Percentiles rank a stretch among this genome's conserved stretches.
Conservation (phyloP, 306 rosid genomes). For the Ormosia semicastrata region DNA sequence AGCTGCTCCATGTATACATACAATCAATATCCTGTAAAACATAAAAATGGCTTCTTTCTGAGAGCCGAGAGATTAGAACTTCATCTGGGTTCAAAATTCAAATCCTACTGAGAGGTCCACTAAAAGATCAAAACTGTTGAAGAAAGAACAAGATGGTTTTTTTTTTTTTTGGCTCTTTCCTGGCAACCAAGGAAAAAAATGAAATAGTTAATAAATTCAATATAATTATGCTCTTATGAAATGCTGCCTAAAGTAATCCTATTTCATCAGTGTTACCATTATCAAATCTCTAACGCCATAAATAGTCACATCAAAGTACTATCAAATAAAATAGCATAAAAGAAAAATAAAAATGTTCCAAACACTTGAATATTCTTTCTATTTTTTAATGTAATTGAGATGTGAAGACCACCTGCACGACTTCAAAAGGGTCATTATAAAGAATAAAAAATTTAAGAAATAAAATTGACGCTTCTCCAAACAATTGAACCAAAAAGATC, state of each 20-base stretch:
- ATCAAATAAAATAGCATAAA: not conserved
- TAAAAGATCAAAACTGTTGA: not conserved
- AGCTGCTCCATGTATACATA: not conserved
- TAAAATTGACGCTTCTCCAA: not conserved
- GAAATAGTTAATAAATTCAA: not conserved
- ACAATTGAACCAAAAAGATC: conserved; percentile 16
- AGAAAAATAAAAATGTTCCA: not conserved
- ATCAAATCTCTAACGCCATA: not conserved
- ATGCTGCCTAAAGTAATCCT: not conserved
- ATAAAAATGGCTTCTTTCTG: not conserved
- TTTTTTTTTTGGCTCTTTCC: not conserved
- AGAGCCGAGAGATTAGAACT: not conserved
- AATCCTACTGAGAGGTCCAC: not conserved
- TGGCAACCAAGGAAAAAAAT: not conserved
- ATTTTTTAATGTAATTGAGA: not conserved
- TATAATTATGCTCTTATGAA: not conserved
- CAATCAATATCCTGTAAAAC: conserved; percentile 11
- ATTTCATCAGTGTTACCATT: not conserved
- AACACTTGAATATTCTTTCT: not conserved
- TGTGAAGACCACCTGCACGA: conserved; percentile 1
- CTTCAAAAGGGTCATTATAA: not conserved
- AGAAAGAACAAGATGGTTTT: not conserved
- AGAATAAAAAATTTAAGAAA: conserved; percentile 12
- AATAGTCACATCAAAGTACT: not conserved
- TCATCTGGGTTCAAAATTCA: not conserved